phyloP scores from a whole-genome alignment of 352 stramenopile species.

The Globisporangium abappressorium region DNA sequence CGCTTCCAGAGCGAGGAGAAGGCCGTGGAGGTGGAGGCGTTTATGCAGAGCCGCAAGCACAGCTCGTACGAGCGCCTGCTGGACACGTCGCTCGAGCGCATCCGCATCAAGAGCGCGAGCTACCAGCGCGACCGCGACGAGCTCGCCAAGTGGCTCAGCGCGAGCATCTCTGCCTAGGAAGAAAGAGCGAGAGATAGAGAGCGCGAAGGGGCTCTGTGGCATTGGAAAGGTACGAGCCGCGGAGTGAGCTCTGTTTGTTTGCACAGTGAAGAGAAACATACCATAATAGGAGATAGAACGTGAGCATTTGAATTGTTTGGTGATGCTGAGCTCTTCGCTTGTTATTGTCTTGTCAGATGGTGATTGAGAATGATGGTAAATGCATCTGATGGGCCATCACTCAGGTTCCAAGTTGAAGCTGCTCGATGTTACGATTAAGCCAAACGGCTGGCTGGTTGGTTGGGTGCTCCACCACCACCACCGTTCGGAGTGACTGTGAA shows the following conservation, averaged over 20 bases:
- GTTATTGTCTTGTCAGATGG: too few relatives aligned
- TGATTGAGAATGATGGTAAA: too few relatives aligned
- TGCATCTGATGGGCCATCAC: too few relatives aligned
- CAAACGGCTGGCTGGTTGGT: not conserved
- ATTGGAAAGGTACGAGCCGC: too few relatives aligned
- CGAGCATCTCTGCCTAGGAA: slow-evolving; percentile 18
- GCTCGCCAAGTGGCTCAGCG: slow-evolving; percentile 52
- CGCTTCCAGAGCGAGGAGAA: slow-evolving; percentile 64
- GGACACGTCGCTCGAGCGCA: slow-evolving; percentile 67
- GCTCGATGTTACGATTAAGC: too few relatives aligned
- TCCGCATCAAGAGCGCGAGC: slow-evolving; percentile 68
- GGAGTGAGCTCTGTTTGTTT: not conserved
- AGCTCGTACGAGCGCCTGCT: slow-evolving; percentile 61
- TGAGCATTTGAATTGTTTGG: not conserved
- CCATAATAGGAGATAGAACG: not conserved
- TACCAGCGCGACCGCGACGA: slow-evolving; percentile 53
- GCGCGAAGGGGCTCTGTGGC: not conserved
- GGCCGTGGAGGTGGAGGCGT: slow-evolving; percentile 53
- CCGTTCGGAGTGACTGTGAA: too few relatives aligned
- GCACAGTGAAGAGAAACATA: not conserved
- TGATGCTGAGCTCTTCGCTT: too few relatives aligned
- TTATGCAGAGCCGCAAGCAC: slow-evolving; percentile 65
- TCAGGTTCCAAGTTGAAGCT: too few relatives aligned
- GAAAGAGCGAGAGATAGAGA: not conserved
- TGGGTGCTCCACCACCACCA: too few relatives aligned